phyloP scores from a whole-genome alignment of 495 filamentous ascomycete genomes.

The Penicillium paxilli region DNA sequence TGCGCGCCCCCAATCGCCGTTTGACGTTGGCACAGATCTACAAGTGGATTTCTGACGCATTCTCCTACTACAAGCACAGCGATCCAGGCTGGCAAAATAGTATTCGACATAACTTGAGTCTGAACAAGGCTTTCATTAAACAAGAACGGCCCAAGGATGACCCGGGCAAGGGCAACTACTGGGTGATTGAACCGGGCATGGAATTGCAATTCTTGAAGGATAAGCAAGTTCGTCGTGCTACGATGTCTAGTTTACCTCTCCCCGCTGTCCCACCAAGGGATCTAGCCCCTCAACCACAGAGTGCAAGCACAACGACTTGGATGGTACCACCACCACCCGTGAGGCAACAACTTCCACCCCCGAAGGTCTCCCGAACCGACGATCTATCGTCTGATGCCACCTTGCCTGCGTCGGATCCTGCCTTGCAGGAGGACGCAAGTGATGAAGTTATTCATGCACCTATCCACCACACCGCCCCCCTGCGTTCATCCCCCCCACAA shows the following conservation, averaged over 20 bases:
- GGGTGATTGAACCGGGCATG: slow-evolving; percentile 85
- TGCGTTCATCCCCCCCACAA: slow-evolving; percentile 61
- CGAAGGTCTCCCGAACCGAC: slow-evolving; percentile 29
- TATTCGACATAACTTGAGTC: slow-evolving; percentile 95
- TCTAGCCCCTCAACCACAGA: slow-evolving; percentile 25
- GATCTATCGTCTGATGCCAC: slow-evolving; percentile 95
- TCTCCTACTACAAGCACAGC: slow-evolving; percentile 76
- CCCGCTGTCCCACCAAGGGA: slow-evolving; percentile 39
- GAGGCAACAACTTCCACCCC: slow-evolving; percentile 22
- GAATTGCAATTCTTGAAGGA: slow-evolving; percentile 88
- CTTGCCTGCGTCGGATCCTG: slow-evolving; percentile 80
- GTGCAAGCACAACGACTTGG: slow-evolving; percentile 40
- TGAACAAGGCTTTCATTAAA: slow-evolving; percentile 97
- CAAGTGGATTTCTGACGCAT: slow-evolving; percentile 97
- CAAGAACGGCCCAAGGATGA: slow-evolving; percentile 96
- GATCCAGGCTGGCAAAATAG: slow-evolving; percentile 98
- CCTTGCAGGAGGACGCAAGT: slow-evolving; percentile 62
- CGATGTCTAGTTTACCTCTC: slow-evolving; percentile 46
- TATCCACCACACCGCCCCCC: slow-evolving; percentile 31
- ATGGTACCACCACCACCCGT: slow-evolving; percentile 34
- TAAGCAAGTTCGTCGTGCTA: slow-evolving; percentile 64
- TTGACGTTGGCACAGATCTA: slow-evolving; percentile 97
- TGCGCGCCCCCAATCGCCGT: slow-evolving; percentile 78
- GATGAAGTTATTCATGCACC: slow-evolving; percentile 43
- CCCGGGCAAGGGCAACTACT: slow-evolving; percentile 98